These are phyloP conservation scores for Auricularia auricula-judae DNA, from an alignment of 768 basidiomycete species.

Conservation along the genomic window DNA sequence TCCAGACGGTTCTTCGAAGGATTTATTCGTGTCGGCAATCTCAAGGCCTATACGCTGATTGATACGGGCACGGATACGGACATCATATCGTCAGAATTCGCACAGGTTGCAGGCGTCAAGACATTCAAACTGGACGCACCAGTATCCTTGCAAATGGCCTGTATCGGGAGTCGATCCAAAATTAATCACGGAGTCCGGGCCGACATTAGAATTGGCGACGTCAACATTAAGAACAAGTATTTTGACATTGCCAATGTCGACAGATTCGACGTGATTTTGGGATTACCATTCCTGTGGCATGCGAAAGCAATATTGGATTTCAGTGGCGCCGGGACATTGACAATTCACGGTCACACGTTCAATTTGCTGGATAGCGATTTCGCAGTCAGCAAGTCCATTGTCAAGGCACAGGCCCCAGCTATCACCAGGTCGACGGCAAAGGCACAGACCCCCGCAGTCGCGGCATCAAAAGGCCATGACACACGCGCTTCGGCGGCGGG, in stretches of 20 bases:
- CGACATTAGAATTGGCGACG: slow-evolving; percentile 2
- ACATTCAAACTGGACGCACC: slow-evolving; percentile 9
- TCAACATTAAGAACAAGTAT: not conserved
- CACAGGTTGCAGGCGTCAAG: slow-evolving; percentile 5
- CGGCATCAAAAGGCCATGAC: too few species aligned
- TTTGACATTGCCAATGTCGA: slow-evolving; percentile 27
- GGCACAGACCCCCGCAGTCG: too few species aligned
- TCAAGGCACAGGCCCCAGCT: too few species aligned
- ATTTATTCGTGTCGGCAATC: slow-evolving; percentile 4
- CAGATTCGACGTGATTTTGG: slow-evolving; percentile 24
- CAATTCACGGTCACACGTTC: not conserved
- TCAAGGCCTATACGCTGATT: slow-evolving; percentile 13
- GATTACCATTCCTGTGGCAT: slow-evolving; percentile 25
- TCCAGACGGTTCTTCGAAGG: not conserved
- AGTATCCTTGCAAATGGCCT: slow-evolving; percentile 21
- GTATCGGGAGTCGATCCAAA: slow-evolving; percentile 17
- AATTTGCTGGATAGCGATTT: not conserved
- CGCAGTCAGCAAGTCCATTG: not conserved
- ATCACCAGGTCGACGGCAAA: too few species aligned
- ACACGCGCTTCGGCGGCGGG: too few species aligned
- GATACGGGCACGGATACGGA: slow-evolving; percentile 16
- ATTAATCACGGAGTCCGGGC: slow-evolving; percentile 19
- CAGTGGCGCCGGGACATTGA: not conserved
- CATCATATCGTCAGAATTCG: slow-evolving; percentile 15
- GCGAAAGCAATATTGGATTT: slow-evolving; percentile 19